Percentiles rank a stretch among this genome's conserved stretches.
Conservation (phyloP, 2,329 filamentous ascomycete genomes). For the Diplodia corticola region DNA sequence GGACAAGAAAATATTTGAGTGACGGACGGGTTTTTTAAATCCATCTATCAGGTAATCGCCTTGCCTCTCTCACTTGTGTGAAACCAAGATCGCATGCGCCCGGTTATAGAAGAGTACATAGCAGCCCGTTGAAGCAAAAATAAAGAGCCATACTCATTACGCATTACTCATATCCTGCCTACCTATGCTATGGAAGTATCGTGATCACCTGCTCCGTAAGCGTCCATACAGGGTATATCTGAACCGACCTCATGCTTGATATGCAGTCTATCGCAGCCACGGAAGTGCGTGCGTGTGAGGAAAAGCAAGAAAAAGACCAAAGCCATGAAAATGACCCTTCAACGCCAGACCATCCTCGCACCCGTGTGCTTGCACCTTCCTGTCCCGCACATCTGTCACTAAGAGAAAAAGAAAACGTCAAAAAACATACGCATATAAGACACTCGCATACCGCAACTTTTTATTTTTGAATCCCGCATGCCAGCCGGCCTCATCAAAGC, state of each 20-base stretch:
- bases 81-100: too few species aligned
- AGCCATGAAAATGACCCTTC: background rate
- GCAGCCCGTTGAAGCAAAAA: background rate
- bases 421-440: background rate
- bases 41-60: too few species aligned
- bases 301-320: background rate
- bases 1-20: too few species aligned
- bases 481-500: background rate
- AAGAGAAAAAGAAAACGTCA: background rate
- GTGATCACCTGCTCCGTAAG: background rate
- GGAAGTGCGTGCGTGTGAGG: background rate
- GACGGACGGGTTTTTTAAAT: too few species aligned
- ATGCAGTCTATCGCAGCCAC: background rate
- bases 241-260: background rate
- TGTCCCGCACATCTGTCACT: background rate
- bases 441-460: background rate
- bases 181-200: background rate
- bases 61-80: too few species aligned
- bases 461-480: too few species aligned
- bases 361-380: background rate
- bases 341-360: background rate
- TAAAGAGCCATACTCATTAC: background rate
- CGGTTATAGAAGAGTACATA: too few species aligned
- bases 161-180: background rate
- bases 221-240: background rate